Percentiles rank a stretch among this genome's conserved stretches.
phyloP scores from a whole-genome alignment of 768 basidiomycete species.

The Lanmaoa pseudosensibilis region DNA sequence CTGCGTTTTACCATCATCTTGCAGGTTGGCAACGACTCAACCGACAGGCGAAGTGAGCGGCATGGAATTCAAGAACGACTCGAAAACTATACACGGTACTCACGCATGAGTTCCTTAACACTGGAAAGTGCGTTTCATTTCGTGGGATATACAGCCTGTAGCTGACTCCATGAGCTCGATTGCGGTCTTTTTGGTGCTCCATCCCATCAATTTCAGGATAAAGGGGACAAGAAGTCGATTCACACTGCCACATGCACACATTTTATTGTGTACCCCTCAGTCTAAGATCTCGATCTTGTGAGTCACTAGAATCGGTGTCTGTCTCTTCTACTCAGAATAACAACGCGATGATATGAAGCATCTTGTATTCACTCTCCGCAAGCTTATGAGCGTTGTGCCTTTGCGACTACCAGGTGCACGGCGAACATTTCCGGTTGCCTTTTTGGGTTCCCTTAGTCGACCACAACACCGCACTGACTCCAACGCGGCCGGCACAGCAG shows the following conservation, averaged over 20 bases:
- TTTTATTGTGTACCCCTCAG: not conserved
- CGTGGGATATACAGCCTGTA: not conserved
- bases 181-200: not conserved
- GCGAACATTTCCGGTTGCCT: not conserved
- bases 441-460: not conserved
- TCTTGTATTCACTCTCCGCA: slow-evolving; percentile 5
- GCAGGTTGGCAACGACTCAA: not conserved
- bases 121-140: not conserved
- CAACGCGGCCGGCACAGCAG: not conserved
- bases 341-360: not conserved
- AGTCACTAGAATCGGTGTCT: not conserved
- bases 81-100: not conserved
- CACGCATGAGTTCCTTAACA: not conserved
- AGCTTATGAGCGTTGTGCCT: too few relatives aligned
- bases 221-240: not conserved
- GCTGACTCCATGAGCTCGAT: not conserved
- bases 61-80: not conserved
- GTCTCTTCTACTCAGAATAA: not conserved
- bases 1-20: not conserved
- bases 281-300: not conserved
- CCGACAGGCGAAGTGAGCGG: not conserved
- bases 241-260: slow-evolving; percentile 15
- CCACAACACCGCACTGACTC: not conserved
- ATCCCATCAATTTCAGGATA: not conserved
- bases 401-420: too few relatives aligned